Conservation (phyloP, 164 flowering plant species). For the Macadamia tetraphylla region DNA sequence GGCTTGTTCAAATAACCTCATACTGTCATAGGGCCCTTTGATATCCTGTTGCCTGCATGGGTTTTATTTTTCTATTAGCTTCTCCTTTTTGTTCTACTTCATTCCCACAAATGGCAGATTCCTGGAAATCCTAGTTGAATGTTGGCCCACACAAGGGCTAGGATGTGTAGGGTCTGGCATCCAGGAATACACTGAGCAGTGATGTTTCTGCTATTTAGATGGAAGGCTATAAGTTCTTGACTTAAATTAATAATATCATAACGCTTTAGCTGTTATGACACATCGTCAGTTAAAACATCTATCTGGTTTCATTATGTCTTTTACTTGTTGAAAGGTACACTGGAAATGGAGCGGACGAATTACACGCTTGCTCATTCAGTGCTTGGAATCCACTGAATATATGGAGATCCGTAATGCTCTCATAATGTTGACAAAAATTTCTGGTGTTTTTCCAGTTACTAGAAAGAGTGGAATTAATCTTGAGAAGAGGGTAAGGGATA, state of each 20-base stretch:
- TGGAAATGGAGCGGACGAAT: slow-evolving; percentile 99
- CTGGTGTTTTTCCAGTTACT: slow-evolving; percentile 93
- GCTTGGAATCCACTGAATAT: slow-evolving; percentile 91
- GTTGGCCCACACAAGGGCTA: neutral
- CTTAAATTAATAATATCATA: neutral
- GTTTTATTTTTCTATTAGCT: too few relatives aligned
- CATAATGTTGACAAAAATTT: slow-evolving; percentile 81
- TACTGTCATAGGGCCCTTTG: too few relatives aligned
- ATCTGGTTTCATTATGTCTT: neutral
- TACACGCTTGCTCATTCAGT: slow-evolving; percentile 78
- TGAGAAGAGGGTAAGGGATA: slow-evolving; percentile 75
- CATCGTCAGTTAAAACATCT: neutral
- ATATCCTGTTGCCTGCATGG: too few relatives aligned
- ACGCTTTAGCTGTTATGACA: too few relatives aligned
- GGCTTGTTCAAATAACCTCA: too few relatives aligned
- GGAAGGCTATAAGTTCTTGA: neutral
- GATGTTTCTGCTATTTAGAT: neutral
- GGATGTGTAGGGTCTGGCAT: neutral
- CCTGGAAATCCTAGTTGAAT: neutral
- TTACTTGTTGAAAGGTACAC: slow-evolving; percentile 61
- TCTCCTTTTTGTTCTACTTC: too few relatives aligned
- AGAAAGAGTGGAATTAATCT: slow-evolving; percentile 92
- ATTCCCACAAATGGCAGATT: too few relatives aligned
- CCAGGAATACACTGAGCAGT: neutral
- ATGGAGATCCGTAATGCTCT: slow-evolving; percentile 99